phyloP scores from a whole-genome alignment of 2,329 filamentous ascomycete species.

The Tympanopsis confertula region DNA sequence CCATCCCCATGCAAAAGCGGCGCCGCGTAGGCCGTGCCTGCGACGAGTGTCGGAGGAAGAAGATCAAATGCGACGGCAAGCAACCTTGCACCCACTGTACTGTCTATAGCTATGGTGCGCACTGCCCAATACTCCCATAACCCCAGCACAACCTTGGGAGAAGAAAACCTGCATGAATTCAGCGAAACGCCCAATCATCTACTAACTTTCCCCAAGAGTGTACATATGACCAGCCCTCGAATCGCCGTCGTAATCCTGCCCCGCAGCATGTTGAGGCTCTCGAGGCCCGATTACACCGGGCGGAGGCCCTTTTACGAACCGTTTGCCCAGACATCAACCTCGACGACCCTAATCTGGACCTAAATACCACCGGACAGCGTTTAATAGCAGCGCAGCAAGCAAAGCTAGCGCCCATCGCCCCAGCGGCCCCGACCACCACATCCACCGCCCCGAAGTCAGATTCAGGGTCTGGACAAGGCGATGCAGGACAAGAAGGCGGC shows the following conservation, averaged over 20 bases:
- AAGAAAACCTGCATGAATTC: not conserved
- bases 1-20: constrained; percentile 60
- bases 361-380: constrained; percentile 32
- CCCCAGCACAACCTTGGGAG: not conserved
- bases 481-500: constrained; percentile 37
- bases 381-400: not conserved
- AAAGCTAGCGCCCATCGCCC: not conserved
- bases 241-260: constrained; percentile 58
- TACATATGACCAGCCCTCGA: constrained; percentile 69
- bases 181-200: too few species aligned
- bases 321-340: constrained; percentile 52
- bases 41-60: constrained; percentile 73
- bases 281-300: constrained; percentile 55
- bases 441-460: constrained; percentile 28
- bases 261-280: constrained; percentile 66
- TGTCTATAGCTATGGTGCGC: constrained; percentile 90
- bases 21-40: constrained; percentile 70
- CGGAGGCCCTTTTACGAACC: constrained; percentile 52
- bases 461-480: constrained; percentile 27
- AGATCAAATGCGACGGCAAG: constrained; percentile 80
- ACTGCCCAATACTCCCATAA: constrained; percentile 4
- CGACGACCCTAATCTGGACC: constrained; percentile 38
- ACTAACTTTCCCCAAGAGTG: constrained; percentile 37
- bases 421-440: not conserved
- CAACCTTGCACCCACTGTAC: constrained; percentile 91